Evolutionary conservation across 805 yeast species (phyloP).

Genomic region (Kluyveromyces siamensis): DNA sequence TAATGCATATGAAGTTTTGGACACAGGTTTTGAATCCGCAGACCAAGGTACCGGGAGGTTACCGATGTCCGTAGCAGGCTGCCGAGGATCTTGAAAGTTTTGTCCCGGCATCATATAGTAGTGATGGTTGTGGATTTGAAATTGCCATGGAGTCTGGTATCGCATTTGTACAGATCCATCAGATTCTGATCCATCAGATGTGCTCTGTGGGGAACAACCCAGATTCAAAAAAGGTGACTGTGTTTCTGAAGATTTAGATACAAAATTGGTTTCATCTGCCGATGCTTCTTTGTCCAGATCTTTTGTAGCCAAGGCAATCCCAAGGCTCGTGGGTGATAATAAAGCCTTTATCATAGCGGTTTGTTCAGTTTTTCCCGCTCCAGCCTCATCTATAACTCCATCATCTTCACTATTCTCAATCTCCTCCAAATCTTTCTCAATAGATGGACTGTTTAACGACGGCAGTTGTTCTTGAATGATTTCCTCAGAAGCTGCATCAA

Average conservation of each 20-base stretch:
- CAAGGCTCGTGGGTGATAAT: constrained; percentile 23
- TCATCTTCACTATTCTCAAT: constrained; percentile 2
- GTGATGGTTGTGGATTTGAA: constrained; percentile 23
- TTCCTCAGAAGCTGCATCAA: constrained; percentile 6
- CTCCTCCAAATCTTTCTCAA: background rate
- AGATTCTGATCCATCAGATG: background rate
- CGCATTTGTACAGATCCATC: background rate
- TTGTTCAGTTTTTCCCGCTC: constrained; percentile 4
- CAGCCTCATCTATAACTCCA: constrained; percentile 7
- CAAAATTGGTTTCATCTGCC: background rate
- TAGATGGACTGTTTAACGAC: background rate
- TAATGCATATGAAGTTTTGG: constrained; percentile 45
- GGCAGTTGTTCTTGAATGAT: background rate
- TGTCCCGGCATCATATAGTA: constrained; percentile 10
- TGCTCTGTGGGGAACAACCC: background rate
- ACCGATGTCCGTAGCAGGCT: constrained; percentile 3
- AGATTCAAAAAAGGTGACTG: background rate
- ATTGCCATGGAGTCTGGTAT: constrained; percentile 12
- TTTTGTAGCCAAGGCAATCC: constrained; percentile 23
- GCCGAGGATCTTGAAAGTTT: background rate
- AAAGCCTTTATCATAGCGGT: constrained; percentile 14
- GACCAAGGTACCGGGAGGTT: constrained; percentile 56
- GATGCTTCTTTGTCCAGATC: background rate
- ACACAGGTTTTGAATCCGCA: constrained; percentile 39
- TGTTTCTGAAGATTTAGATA: background rate